phyloP scores from a whole-genome alignment of 2,329 filamentous ascomycete genomes.

The Fusarium sterilihyphosum region DNA sequence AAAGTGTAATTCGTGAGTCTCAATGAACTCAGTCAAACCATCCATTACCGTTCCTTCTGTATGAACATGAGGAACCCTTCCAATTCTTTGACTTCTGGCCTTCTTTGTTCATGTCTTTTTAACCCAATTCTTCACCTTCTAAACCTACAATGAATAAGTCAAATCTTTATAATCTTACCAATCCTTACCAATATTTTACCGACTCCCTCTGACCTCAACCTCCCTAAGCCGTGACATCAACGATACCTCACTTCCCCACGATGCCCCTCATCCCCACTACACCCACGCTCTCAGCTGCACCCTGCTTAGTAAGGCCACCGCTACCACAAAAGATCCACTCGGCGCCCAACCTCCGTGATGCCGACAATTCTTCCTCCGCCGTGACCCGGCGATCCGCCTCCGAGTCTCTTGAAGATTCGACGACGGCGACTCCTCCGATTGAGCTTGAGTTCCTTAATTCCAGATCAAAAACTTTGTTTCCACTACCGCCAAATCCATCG shows the following conservation, averaged over 20 bases:
- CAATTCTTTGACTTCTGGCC: background rate
- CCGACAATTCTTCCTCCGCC: slow-evolving; percentile 20
- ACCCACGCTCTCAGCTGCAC: background rate
- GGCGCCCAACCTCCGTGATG: slow-evolving; percentile 3
- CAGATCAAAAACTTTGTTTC: background rate
- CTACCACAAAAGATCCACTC: slow-evolving; percentile 19
- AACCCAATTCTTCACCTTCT: background rate
- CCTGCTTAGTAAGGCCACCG: slow-evolving; percentile 34
- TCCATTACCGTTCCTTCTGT: background rate
- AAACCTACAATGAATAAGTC: background rate
- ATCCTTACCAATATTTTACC: slow-evolving; percentile 4
- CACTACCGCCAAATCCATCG: background rate
- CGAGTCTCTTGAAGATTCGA: slow-evolving; percentile 14
- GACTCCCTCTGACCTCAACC: background rate
- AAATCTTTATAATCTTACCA: slow-evolving; percentile 6
- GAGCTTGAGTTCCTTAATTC: slow-evolving; percentile 14
- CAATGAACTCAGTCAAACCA: background rate
- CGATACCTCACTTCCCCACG: background rate
- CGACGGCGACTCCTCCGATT: slow-evolving; percentile 4
- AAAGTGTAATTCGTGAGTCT: background rate
- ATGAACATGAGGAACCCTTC: background rate
- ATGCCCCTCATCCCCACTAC: slow-evolving; percentile 31
- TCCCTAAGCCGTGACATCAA: slow-evolving; percentile 16
- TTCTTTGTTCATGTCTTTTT: background rate
- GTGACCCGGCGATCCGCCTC: slow-evolving; percentile 21